Evolutionary conservation across 495 filamentous ascomycete species (phyloP).

Genomic region (Cudoniella acicularis): DNA sequence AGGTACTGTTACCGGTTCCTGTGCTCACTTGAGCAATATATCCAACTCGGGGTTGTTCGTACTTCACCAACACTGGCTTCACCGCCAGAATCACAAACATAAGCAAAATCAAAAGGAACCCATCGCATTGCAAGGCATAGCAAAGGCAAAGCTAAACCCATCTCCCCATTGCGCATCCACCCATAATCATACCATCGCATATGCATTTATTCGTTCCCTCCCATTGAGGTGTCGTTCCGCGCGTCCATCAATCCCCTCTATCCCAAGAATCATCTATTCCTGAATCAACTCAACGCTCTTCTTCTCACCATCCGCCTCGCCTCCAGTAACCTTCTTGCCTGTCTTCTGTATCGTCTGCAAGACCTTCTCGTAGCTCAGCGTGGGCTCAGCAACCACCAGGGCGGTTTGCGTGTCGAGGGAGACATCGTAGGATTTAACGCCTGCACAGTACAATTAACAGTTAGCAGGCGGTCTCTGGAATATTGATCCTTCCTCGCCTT

Average conservation of each 20-base stretch:
- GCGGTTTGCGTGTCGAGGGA: constrained; percentile 81
- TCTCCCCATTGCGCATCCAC: no score
- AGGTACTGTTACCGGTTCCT: no score
- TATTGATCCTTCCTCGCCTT: no score
- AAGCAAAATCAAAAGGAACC: no score
- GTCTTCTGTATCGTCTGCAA: constrained; percentile 91
- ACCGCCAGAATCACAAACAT: no score
- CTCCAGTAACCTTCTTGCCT: constrained; percentile 80
- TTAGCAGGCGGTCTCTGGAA: neutral
- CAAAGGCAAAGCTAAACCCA: no score
- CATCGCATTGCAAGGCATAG: no score
- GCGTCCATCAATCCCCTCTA: neutral
- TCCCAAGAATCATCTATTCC: neutral
- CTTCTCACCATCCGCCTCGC: constrained; percentile 54
- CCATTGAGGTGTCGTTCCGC: neutral
- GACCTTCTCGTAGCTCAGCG: constrained; percentile 72
- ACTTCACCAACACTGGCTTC: no score
- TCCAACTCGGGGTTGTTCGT: no score
- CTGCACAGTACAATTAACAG: constrained; percentile 50
- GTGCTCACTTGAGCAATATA: no score
- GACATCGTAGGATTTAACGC: constrained; percentile 81
- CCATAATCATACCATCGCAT: neutral
- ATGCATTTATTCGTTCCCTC: neutral
- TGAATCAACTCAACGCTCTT: constrained; percentile 37
- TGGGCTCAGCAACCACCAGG: constrained; percentile 58